phyloP scores from a whole-genome alignment of 257 asterid species.

The Plantago ovata region DNA sequence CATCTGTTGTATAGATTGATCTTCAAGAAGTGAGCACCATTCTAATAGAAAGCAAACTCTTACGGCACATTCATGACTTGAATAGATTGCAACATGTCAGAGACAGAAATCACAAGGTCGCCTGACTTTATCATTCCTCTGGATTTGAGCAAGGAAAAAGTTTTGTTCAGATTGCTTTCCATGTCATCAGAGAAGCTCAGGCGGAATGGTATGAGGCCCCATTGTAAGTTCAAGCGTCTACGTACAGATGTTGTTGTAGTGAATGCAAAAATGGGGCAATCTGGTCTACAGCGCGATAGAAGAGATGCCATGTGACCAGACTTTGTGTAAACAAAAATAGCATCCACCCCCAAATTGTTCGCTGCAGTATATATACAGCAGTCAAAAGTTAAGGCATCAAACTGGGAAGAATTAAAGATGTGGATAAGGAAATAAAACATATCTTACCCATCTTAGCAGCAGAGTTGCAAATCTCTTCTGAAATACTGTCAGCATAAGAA shows the following conservation, averaged over 20 bases:
- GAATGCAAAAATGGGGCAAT: constrained; percentile 94
- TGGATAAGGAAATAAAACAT: too few species aligned
- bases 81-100: constrained; percentile 94
- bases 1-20: not conserved
- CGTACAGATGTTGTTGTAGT: constrained; percentile 79
- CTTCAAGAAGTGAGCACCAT: constrained; percentile 9
- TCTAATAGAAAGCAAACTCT: constrained; percentile 12
- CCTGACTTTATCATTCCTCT: constrained; percentile 95
- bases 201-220: constrained; percentile 97
- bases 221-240: constrained; percentile 87
- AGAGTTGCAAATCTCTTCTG: constrained; percentile 96
- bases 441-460: constrained; percentile 97
- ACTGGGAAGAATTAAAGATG: too few species aligned
- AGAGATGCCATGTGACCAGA: constrained; percentile 96
- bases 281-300: constrained; percentile 93
- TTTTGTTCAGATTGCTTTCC: constrained; percentile 93
- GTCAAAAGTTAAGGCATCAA: not conserved
- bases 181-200: constrained; percentile 88
- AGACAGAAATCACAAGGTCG: constrained; percentile 87
- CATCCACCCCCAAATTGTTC: constrained; percentile 86
- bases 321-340: constrained; percentile 91
- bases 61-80: constrained; percentile 96
- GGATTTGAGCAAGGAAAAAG: constrained; percentile 82
- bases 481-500: constrained; percentile 73
- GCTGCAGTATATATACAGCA: constrained; percentile 44